Percentiles rank a stretch among this genome's conserved stretches.
Evolutionary conservation across 2,329 filamentous ascomycete genomes (phyloP).

Genomic region (Cladosporium cucumerinum): DNA sequence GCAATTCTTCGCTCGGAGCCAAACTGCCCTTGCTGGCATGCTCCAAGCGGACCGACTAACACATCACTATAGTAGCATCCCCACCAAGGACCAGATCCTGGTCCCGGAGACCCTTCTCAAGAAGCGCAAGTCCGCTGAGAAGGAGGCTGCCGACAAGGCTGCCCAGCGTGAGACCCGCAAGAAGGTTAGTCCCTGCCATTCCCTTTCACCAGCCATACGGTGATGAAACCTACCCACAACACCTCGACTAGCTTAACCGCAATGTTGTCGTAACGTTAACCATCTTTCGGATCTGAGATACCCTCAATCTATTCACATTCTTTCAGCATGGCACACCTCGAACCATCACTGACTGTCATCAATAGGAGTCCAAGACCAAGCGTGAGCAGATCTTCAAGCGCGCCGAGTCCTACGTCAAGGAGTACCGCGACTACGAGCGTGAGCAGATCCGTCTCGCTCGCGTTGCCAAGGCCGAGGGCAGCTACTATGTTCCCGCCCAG

Average conservation of each 20-base stretch:
- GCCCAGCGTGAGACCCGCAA: slow-evolving; percentile 59
- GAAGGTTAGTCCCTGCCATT: slow-evolving; percentile 63
- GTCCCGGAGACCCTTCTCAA: slow-evolving; percentile 99
- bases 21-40: slow-evolving; percentile 46
- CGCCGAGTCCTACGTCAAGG: slow-evolving; percentile 99
- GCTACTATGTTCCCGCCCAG: slow-evolving; percentile 92
- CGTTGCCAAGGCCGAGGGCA: slow-evolving; percentile 85
- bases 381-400: slow-evolving; percentile 99
- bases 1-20: slow-evolving; percentile 87
- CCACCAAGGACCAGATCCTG: slow-evolving; percentile 91
- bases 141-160: slow-evolving; percentile 86
- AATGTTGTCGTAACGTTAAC: slow-evolving; percentile 97
- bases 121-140: slow-evolving; percentile 99
- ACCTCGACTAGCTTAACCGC: slow-evolving; percentile 82
- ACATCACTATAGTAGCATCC: slow-evolving; percentile 68
- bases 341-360: slow-evolving; percentile 36
- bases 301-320: slow-evolving; percentile 9
- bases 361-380: slow-evolving; percentile 97
- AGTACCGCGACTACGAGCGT: slow-evolving; percentile 97
- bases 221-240: slow-evolving; percentile 84
- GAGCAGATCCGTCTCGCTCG: slow-evolving; percentile 95
- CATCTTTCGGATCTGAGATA: slow-evolving; percentile 98
- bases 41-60: slow-evolving; percentile 68
- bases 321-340: slow-evolving; percentile 3
- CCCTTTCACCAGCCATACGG: slow-evolving; percentile 36